Base-by-base conservation (phyloP, 805 yeast genomes). In the Lipomyces sp. region DNA sequence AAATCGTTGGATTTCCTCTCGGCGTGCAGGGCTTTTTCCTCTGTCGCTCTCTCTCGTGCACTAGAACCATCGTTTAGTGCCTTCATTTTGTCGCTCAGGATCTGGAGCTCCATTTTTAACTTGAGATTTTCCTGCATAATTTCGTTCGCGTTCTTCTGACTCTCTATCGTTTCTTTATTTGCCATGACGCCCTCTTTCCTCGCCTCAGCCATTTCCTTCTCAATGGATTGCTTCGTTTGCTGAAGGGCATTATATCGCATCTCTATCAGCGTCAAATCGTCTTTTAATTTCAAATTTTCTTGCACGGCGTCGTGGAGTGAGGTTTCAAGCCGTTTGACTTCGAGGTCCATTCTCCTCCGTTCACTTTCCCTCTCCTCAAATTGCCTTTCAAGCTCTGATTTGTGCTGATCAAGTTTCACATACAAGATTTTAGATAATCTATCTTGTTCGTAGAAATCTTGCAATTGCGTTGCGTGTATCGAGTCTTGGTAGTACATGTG, bases 141-240 rank as follows among this genome's bases (percentile, higher is more conserved):
- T 56, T 53, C 58, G 10, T 39, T 55, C 60, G 60, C 61, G 10
- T 39, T 57, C 51, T 55, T 54, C 61, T 59, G 56, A 32, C 59
- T 60, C 53, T 67, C 65, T 6, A 64, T 35, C 56, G 54, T n/a
- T 4, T 34, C 63, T 24, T 53, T 56, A 29, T 69, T 64, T 35
- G 58, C 33, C 32, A 62, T 67, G 11, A 51, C 62, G 35, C 55
- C 32, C 56, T 65, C 64, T 29, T 66, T 58, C 57, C 58, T 54
- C 32, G 50, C 65, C 8, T 51, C 48, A 24, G 61, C 55, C 2
- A 55, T 30, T 15, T 58, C 54, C 45, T 64, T 51, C 42, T 56
- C 54, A 2, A 45, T 32, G 2, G 60, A 39, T 8, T 30, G 59
- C 39, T 35, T 15, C 13, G 42, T 15, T 33, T 48, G 58, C 51